These are phyloP conservation scores for Annulohypoxylon truncatum DNA, from an alignment of 2,329 filamentous ascomycete genomes.

Conservation along the genomic window DNA sequence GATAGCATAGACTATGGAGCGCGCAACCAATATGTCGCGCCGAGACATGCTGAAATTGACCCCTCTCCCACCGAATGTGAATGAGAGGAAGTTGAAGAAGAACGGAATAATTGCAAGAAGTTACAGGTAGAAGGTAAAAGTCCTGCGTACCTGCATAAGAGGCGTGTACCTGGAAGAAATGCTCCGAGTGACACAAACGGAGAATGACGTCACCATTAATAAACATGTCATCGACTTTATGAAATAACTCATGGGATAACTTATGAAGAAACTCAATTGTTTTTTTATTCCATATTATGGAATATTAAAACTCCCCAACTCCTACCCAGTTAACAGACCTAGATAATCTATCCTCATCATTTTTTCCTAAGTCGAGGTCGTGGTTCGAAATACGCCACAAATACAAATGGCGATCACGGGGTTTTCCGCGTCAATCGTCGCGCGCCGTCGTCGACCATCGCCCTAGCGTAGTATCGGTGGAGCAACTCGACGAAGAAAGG, in stretches of 20 bases:
- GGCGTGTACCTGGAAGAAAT: conserved; percentile 21
- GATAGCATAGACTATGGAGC: conserved; percentile 56
- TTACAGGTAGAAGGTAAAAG: not conserved
- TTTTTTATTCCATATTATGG: not conserved
- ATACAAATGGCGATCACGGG: not conserved
- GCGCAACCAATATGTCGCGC: conserved; percentile 52
- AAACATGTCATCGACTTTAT: conserved; percentile 3
- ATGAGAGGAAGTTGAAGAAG: not conserved
- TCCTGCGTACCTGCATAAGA: not conserved
- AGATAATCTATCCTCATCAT: not conserved
- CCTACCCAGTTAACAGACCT: not conserved
- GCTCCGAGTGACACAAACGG: conserved; percentile 18
- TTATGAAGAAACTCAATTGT: not conserved
- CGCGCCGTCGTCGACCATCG: conserved; percentile 34
- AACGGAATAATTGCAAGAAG: not conserved
- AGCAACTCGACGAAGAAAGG: conserved; percentile 31
- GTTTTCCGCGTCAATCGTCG: conserved; percentile 18
- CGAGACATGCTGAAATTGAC: conserved; percentile 43
- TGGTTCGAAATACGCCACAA: not conserved
- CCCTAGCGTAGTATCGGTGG: conserved; percentile 37
- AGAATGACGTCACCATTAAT: conserved; percentile 30
- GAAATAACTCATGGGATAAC: not conserved
- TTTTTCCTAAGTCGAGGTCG: not conserved
- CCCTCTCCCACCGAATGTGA: not conserved
- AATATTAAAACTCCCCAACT: not conserved